These are phyloP conservation scores for Colletotrichum eleusines DNA, from an alignment of 2,329 filamentous ascomycete genomes.

Conservation along the genomic window DNA sequence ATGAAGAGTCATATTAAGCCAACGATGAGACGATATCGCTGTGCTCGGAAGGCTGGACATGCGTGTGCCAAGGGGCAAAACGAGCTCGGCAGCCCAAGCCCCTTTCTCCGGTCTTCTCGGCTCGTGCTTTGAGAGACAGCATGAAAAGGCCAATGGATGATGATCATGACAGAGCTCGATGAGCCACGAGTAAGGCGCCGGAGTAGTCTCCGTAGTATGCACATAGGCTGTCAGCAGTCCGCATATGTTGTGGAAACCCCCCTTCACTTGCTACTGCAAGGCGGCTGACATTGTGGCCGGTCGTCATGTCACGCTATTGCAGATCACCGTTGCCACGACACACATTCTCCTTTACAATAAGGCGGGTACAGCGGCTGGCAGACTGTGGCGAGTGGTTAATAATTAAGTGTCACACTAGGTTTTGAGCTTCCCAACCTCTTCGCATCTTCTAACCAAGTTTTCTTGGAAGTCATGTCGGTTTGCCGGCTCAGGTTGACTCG, in stretches of 20 bases:
- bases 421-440: neutral
- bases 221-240: neutral
- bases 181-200: neutral
- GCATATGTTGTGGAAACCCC: neutral
- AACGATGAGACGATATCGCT: neutral
- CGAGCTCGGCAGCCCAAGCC: constrained; percentile 20
- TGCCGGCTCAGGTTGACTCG: constrained; percentile 17
- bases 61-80: neutral
- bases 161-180: neutral
- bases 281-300: neutral
- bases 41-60: constrained; percentile 4
- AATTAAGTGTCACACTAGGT: neutral
- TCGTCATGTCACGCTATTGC: neutral
- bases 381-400: neutral
- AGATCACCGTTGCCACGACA: constrained; percentile 25
- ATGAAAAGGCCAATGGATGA: neutral
- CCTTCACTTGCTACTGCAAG: constrained; percentile 7
- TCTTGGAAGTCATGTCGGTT: constrained; percentile 7
- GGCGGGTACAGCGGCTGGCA: neutral
- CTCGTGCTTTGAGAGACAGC: neutral
- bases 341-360: neutral
- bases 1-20: neutral
- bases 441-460: neutral
- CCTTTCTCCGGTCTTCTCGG: constrained; percentile 8
- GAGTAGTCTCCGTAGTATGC: constrained; percentile 7